Base-by-base conservation (phyloP, 768 basidiomycete species). In the Hygrocybe punicea region DNA sequence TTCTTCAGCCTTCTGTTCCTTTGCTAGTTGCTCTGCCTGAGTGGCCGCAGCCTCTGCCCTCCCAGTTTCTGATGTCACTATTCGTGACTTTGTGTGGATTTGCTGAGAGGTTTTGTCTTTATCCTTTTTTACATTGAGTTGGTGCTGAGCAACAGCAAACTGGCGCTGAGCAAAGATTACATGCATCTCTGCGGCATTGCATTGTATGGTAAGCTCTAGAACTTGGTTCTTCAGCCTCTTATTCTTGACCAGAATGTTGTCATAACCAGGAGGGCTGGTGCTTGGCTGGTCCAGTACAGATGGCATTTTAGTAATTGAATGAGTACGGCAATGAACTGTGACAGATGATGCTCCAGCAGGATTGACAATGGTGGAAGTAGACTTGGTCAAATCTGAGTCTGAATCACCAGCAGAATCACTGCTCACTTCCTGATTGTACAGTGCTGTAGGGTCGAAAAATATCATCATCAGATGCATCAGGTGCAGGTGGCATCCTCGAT, bases 401-500 rank as follows among this genome's bases (percentile, higher is more conserved):
- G 29, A 29, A 29, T 29, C 29, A 29, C 29, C 29, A 29, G 29
- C 29, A 29, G 29, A 29, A 29, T 29, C 29, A 29, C 29, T 29
- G 29, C 29, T 29, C 29, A 29, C 29, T 29, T 29, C 29, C 29
- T 29, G 29, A 29, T 29, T 8, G 29, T 29, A 29, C 29, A 8
- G 29, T 29, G 29, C 29, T 29, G 29, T 29, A 29, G 29, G 29
- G 29, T 29, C 29, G 58, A 24, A 65, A 60, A 34, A 56, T 60
- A 58, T 63, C 60, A 57, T 62, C 63, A 5, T n/a, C 57, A 17
- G 46, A 58, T 7, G 51, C 49, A 34, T 60, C 59, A 51, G 49
- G 61, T 53, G 47, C 58, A 6, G 56, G 34, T 13, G 25, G 59
- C 9, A 63, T 53, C 53, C 53, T 3, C 50, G 54, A 8, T 3